A percentile compares a stretch with the other conserved stretches of the same genome.
These are phyloP conservation scores for Globisporangium alternatum DNA, from an alignment of 352 stramenopile genomes.

Conservation along the genomic window DNA sequence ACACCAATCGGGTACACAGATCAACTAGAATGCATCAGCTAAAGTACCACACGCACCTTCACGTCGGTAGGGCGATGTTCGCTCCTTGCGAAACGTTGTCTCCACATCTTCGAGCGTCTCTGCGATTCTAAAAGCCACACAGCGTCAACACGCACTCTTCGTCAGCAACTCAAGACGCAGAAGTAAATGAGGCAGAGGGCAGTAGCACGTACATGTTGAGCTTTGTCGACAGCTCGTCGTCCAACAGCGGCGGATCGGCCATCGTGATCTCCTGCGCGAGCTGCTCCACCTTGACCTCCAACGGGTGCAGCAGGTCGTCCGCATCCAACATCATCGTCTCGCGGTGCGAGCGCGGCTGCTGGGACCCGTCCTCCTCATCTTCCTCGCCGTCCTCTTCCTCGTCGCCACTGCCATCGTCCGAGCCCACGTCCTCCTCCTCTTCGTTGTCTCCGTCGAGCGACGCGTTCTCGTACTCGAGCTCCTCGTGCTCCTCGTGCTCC, in stretches of 20 bases:
- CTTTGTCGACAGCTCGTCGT: slow-evolving; percentile 63
- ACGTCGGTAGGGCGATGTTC: slow-evolving; percentile 62
- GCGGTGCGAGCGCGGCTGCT: slow-evolving; percentile 23
- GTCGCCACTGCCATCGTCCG: neutral
- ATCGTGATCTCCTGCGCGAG: slow-evolving; percentile 67
- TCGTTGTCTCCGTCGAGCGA: neutral
- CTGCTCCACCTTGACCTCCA: slow-evolving; percentile 59
- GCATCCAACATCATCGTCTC: slow-evolving; percentile 25
- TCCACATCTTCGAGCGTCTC: slow-evolving; percentile 79
- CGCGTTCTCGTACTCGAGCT: neutral
- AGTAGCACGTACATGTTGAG: slow-evolving; percentile 67
- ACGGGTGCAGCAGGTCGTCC: slow-evolving; percentile 49
- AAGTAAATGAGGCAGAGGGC: neutral
- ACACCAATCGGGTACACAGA: neutral
- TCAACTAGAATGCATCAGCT: neutral
- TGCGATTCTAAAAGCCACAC: slow-evolving; percentile 42
- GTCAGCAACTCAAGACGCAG: slow-evolving; percentile 1
- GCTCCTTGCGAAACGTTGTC: slow-evolving; percentile 71
- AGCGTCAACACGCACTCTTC: neutral
- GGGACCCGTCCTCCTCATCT: slow-evolving; percentile 8
- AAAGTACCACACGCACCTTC: slow-evolving; percentile 39
- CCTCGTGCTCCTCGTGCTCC: neutral
- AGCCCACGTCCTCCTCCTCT: slow-evolving; percentile 4
- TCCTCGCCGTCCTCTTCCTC: slow-evolving; percentile 17
- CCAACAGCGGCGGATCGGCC: slow-evolving; percentile 35